Percentiles rank a stretch among this genome's conserved stretches.
Conservation (phyloP, 129 eudicot genomes). For the Flaveria trinervia region DNA sequence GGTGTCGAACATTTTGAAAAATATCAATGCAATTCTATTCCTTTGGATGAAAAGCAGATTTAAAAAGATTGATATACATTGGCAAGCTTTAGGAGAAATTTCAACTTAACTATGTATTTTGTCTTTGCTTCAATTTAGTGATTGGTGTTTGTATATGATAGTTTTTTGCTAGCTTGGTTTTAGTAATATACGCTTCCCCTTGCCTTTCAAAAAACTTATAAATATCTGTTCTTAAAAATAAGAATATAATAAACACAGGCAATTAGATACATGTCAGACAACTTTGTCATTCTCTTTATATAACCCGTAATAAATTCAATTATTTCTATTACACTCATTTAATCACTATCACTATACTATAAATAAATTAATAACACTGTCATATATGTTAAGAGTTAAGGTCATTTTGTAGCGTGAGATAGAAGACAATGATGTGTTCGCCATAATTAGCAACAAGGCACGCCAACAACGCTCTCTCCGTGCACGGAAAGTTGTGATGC, state of each 20-base stretch:
- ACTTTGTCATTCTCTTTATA: not conserved
- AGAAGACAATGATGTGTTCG: conserved; percentile 28
- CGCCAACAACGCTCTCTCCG: conserved; percentile 36
- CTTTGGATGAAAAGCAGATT: no score
- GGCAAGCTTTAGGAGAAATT: no score
- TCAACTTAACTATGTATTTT: no score
- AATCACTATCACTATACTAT: not conserved
- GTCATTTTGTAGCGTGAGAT: conserved; percentile 12
- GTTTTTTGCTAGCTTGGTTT: no score
- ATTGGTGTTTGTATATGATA: no score
- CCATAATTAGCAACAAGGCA: conserved; percentile 25
- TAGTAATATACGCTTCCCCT: no score
- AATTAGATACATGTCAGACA: not conserved
- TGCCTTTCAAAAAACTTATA: no score
- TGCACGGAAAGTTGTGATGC: conserved; percentile 33
- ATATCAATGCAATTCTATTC: no score
- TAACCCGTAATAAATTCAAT: not conserved
- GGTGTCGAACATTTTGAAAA: no score
- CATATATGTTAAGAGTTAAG: conserved; percentile 3
- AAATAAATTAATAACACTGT: not conserved
- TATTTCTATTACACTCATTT: not conserved
- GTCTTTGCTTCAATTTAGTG: no score
- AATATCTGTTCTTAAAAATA: not conserved
- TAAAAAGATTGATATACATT: no score
- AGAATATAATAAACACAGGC: not conserved